Conservation (phyloP, 805 yeast species). For the Alloascoidea africana region DNA sequence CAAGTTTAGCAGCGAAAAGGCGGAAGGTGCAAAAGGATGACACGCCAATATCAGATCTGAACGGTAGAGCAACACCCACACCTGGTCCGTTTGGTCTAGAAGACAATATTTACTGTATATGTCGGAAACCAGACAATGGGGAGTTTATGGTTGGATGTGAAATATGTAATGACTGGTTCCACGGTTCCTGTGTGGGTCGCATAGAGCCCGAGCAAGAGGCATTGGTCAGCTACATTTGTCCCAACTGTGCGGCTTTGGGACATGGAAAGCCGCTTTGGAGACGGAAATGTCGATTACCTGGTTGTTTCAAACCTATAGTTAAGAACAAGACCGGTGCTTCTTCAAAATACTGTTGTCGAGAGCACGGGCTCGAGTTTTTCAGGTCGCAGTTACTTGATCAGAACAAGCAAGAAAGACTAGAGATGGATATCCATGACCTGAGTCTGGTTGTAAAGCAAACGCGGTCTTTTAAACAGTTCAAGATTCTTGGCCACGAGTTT, state of each 20-base stretch:
- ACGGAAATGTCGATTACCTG: slow-evolving; percentile 49
- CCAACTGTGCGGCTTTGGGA: slow-evolving; percentile 40
- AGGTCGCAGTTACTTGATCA: slow-evolving; percentile 13
- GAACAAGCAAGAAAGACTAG: slow-evolving; percentile 4
- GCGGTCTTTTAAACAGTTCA: too few relatives aligned
- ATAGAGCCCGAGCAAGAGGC: slow-evolving; percentile 33
- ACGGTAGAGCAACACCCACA: slow-evolving; percentile 2
- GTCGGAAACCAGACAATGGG: slow-evolving; percentile 67
- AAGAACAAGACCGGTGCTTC: slow-evolving; percentile 13
- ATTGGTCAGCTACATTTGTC: slow-evolving; percentile 55
- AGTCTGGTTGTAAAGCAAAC: background rate
- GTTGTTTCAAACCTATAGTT: slow-evolving; percentile 40
- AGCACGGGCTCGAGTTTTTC: slow-evolving; percentile 46
- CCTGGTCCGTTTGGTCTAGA: slow-evolving; percentile 20
- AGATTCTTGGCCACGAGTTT: background rate
- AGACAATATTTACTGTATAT: slow-evolving; percentile 61
- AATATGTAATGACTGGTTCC: slow-evolving; percentile 93
- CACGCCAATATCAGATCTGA: background rate
- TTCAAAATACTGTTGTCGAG: slow-evolving; percentile 62
- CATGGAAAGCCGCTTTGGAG: slow-evolving; percentile 49
- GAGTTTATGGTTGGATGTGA: slow-evolving; percentile 89
- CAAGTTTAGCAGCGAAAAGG: background rate
- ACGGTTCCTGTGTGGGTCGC: slow-evolving; percentile 61
- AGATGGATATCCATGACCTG: slow-evolving; percentile 4
- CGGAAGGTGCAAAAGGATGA: background rate